Conservation (phyloP, 345 rosid genomes). For the Lepidium sativum region DNA sequence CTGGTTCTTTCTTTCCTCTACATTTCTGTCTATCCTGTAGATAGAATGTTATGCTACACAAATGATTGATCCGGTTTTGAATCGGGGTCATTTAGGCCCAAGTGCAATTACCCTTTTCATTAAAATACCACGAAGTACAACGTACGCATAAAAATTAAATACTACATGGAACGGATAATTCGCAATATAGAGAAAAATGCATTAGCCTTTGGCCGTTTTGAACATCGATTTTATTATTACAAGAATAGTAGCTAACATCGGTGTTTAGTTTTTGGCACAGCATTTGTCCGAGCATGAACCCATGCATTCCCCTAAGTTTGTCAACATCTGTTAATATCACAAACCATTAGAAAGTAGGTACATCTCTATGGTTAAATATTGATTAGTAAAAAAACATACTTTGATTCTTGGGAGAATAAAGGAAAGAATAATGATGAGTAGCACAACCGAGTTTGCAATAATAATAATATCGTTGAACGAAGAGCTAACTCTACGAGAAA, state of each 20-base stretch:
- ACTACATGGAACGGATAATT: too few relatives aligned
- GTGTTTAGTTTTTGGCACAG: background rate
- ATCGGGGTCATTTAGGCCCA: background rate
- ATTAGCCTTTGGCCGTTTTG: too few relatives aligned
- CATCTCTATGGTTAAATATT: background rate
- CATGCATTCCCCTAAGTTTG: constrained; percentile 1
- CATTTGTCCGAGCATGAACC: constrained; percentile 19
- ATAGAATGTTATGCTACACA: constrained; percentile 2
- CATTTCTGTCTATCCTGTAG: constrained; percentile 17
- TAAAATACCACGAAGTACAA: too few relatives aligned
- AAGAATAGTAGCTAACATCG: background rate
- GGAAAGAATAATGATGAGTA: background rate
- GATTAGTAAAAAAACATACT: background rate
- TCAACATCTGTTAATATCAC: constrained; percentile 5
- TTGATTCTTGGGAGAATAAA: background rate
- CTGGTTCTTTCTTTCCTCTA: background rate
- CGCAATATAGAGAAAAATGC: too few relatives aligned
- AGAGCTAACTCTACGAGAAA: too few relatives aligned
- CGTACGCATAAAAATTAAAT: too few relatives aligned
- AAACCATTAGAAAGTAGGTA: background rate
- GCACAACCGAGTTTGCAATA: background rate
- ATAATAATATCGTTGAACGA: background rate
- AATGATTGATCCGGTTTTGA: background rate
- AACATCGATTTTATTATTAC: background rate
- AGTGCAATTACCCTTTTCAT: too few relatives aligned